Conservation (phyloP, 306 rosid genomes). For the Sesbania bispinosa region DNA sequence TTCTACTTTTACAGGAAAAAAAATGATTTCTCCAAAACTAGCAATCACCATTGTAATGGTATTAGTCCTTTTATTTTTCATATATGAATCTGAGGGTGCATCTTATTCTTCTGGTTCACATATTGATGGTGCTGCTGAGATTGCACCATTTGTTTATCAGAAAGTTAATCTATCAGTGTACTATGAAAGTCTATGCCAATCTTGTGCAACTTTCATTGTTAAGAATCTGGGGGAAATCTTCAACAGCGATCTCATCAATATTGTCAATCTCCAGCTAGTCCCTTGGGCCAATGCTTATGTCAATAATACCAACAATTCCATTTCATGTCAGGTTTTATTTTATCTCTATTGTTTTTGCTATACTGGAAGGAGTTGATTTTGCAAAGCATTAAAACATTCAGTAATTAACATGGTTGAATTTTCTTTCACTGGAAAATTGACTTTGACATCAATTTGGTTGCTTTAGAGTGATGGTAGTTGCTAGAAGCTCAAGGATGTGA, state of each 20-base stretch:
- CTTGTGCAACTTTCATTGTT: constrained; percentile 42
- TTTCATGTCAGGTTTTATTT: constrained; percentile 51
- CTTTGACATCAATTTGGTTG: background rate
- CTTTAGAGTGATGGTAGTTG: background rate
- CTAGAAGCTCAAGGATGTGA: background rate
- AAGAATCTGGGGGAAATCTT: constrained; percentile 39
- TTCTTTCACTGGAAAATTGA: background rate
- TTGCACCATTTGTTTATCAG: background rate
- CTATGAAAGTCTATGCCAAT: constrained; percentile 37
- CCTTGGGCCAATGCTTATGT: constrained; percentile 50
- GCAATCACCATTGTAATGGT: constrained; percentile 14
- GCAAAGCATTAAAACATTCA: background rate
- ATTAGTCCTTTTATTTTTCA: constrained; percentile 25
- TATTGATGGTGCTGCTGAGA: background rate
- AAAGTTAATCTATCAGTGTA: constrained; percentile 59
- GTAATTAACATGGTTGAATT: background rate
- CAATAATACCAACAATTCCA: constrained; percentile 31
- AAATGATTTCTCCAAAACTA: constrained; percentile 35
- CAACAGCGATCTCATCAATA: constrained; percentile 34
- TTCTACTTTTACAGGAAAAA: background rate
- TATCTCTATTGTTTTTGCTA: background rate
- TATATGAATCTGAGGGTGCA: constrained; percentile 25
- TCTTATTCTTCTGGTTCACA: constrained; percentile 16
- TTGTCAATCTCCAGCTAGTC: constrained; percentile 49
- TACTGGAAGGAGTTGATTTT: background rate